These are phyloP conservation scores for Vicia sativa DNA, from an alignment of 306 rosid genomes.

Conservation along the genomic window DNA sequence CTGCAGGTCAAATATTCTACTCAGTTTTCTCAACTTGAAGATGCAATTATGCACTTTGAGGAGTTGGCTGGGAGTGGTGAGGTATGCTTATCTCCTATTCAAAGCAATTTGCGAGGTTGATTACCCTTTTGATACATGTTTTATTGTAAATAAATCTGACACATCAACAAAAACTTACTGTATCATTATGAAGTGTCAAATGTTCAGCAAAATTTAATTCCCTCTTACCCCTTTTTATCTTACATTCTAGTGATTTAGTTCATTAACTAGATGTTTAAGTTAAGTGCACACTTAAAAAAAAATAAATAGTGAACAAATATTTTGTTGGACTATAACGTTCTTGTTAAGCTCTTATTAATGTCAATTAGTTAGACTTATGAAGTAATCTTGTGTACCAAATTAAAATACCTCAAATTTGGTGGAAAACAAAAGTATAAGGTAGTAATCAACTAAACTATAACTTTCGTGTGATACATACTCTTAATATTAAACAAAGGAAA, in stretches of 20 bases:
- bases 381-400: background rate
- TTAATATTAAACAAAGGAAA: background rate
- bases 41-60: constrained; percentile 60
- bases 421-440: background rate
- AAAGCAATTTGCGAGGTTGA: constrained; percentile 30
- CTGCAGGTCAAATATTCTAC: constrained; percentile 53
- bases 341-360: background rate
- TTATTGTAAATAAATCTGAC: constrained; percentile 10
- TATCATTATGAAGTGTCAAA: background rate
- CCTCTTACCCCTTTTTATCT: background rate
- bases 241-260: constrained; percentile 4
- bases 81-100: constrained; percentile 33
- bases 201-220: constrained; percentile 15
- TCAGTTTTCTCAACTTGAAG: constrained; percentile 72
- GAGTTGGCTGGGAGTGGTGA: constrained; percentile 54
- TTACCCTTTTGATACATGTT: constrained; percentile 15
- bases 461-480: background rate
- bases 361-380: background rate
- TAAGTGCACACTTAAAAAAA: background rate
- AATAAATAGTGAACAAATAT: background rate
- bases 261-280: background rate
- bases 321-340: background rate
- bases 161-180: background rate
- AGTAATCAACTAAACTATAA: background rate
- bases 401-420: background rate